Conservation (phyloP, 164 flowering plant species). For the Paratinospora sagittata region DNA sequence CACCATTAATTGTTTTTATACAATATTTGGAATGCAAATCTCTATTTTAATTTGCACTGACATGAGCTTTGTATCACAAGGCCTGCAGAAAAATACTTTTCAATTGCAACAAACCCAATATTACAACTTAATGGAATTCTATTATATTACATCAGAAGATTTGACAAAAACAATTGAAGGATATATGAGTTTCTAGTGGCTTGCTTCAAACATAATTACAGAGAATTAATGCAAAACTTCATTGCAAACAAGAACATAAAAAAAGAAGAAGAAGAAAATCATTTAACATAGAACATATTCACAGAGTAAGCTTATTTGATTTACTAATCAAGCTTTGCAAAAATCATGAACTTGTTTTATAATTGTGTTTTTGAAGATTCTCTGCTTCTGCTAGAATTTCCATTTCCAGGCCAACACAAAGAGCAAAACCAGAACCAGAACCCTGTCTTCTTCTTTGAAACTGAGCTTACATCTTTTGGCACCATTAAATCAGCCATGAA, state of each 20-base stretch:
- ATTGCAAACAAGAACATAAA: background rate
- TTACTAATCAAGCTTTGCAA: background rate
- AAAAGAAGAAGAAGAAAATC: background rate
- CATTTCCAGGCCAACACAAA: slow-evolving; percentile 11
- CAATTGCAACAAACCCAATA: background rate
- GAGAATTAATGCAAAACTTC: background rate
- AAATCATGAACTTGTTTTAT: background rate
- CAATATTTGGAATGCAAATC: background rate
- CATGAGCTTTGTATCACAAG: background rate
- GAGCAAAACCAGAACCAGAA: slow-evolving; percentile 38
- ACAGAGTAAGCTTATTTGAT: background rate
- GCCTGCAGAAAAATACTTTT: background rate
- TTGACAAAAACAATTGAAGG: slow-evolving; percentile 1
- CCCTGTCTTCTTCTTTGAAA: slow-evolving; percentile 25
- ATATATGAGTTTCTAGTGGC: background rate
- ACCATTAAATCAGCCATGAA: slow-evolving; percentile 45
- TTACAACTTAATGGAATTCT: background rate
- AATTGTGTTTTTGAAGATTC: background rate
- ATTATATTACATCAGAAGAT: slow-evolving; percentile 2
- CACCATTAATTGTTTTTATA: too few relatives aligned
- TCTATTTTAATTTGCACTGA: background rate
- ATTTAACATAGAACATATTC: background rate
- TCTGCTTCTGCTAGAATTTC: slow-evolving; percentile 7
- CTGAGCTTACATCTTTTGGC: slow-evolving; percentile 15
- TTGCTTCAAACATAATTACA: slow-evolving; percentile 7